A percentile compares a stretch with the other conserved stretches of the same genome.
Evolutionary conservation across 495 filamentous ascomycete genomes (phyloP).

Genomic region (Jackrogersella minutella): DNA sequence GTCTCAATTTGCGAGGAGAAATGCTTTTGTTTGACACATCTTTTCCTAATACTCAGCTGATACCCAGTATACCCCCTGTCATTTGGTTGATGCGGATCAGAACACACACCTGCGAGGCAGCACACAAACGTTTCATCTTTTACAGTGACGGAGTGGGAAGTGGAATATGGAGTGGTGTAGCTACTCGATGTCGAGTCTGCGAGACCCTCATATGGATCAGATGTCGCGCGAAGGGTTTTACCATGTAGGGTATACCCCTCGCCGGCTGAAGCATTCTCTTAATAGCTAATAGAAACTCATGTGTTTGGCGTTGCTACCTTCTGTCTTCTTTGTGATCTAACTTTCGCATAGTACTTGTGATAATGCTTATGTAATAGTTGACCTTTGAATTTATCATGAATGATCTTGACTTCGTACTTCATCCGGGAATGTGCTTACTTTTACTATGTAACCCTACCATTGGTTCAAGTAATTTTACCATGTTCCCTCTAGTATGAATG

Average conservation of each 20-base stretch:
- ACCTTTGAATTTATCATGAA: too few relatives aligned
- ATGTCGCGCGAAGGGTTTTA: slow-evolving; percentile 37
- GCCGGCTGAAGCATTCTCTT: slow-evolving; percentile 44
- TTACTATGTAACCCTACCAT: too few relatives aligned
- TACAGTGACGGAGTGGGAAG: slow-evolving; percentile 31
- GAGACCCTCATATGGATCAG: slow-evolving; percentile 31
- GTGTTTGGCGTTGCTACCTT: slow-evolving; percentile 36
- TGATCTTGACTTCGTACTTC: too few relatives aligned
- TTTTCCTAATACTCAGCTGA: slow-evolving; percentile 49
- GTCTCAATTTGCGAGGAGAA: slow-evolving; percentile 44
- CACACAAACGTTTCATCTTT: slow-evolving; percentile 39
- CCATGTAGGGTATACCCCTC: slow-evolving; percentile 33
- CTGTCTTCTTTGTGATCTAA: not conserved
- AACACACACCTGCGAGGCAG: slow-evolving; percentile 39
- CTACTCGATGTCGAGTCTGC: slow-evolving; percentile 21
- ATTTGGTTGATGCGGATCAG: slow-evolving; percentile 45
- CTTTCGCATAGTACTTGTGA: not conserved
- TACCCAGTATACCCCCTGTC: slow-evolving; percentile 51
- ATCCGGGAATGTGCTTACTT: too few relatives aligned
- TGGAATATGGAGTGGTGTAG: slow-evolving; percentile 28
- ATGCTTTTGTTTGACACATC: slow-evolving; percentile 42
- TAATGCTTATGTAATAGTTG: too few relatives aligned
- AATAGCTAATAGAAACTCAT: slow-evolving; percentile 50
- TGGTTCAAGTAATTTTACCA: too few relatives aligned
- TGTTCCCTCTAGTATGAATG: too few relatives aligned